phyloP scores from a whole-genome alignment of 306 rosid genomes.

The Gastrolobium villosum region DNA sequence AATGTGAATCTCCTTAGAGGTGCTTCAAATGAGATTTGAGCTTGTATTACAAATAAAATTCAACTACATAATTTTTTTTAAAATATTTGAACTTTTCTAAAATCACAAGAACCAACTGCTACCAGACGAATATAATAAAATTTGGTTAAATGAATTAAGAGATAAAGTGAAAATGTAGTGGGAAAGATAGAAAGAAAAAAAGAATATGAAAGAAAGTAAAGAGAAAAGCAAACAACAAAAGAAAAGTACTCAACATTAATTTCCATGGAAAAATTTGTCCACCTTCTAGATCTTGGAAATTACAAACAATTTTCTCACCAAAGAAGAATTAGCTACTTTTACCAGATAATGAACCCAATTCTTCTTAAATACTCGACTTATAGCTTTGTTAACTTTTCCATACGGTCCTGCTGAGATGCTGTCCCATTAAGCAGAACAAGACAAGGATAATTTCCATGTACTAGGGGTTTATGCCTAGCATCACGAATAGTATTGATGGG shows the following conservation, averaged over 20 bases:
- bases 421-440: conserved; percentile 7
- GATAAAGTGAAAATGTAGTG: not conserved
- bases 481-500: not conserved
- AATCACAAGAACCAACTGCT: not conserved
- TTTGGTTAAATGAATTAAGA: not conserved
- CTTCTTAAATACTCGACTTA: conserved; percentile 5
- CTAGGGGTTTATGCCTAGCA: not conserved
- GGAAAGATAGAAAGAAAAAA: not conserved
- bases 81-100: not conserved
- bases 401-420: not conserved
- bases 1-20: too few species aligned
- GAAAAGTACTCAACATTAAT: not conserved
- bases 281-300: conserved; percentile 42
- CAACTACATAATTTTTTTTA: too few species aligned
- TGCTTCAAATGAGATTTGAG: too few species aligned
- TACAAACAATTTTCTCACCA: conserved; percentile 33
- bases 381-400: conserved; percentile 33
- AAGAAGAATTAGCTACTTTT: not conserved
- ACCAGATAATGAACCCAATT: not conserved
- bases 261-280: conserved; percentile 42
- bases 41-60: too few species aligned
- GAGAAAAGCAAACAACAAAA: not conserved
- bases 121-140: not conserved
- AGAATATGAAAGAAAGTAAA: not conserved
- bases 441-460: conserved; percentile 7